Conservation (phyloP, 2,329 filamentous ascomycete genomes). For the Fusarium sp. region DNA sequence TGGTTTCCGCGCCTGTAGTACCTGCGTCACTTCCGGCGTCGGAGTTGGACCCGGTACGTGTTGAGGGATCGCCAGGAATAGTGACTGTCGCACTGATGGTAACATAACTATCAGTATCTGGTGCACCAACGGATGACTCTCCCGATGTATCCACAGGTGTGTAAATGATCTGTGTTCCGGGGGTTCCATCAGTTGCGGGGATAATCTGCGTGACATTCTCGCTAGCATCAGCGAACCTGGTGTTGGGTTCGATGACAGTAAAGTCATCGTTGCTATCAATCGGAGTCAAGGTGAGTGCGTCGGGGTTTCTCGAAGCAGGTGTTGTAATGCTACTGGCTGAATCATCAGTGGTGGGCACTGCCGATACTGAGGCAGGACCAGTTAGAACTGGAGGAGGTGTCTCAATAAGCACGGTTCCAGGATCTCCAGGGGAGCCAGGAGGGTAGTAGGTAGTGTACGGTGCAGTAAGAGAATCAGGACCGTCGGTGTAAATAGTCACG, state of each 20-base stretch:
- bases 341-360: slow-evolving; percentile 1
- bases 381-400: slow-evolving; percentile 1
- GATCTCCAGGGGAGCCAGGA: slow-evolving; percentile 13
- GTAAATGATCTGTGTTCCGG: slow-evolving; percentile 24
- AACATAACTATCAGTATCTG: slow-evolving; percentile 10
- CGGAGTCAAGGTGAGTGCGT: slow-evolving; percentile 20
- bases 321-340: background rate
- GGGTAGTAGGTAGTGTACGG: slow-evolving; percentile 21
- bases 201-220: slow-evolving; percentile 26
- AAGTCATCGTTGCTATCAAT: slow-evolving; percentile 22
- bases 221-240: slow-evolving; percentile 18
- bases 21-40: background rate
- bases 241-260: slow-evolving; percentile 25
- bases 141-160: slow-evolving; percentile 13
- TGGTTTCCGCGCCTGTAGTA: slow-evolving; percentile 24
- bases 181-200: slow-evolving; percentile 9
- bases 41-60: background rate
- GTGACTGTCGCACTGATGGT: slow-evolving; percentile 22
- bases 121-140: background rate
- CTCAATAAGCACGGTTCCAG: slow-evolving; percentile 23
- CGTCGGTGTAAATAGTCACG: slow-evolving; percentile 13
- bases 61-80: slow-evolving; percentile 28
- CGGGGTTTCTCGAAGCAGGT: slow-evolving; percentile 3
- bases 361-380: slow-evolving; percentile 4
- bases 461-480: slow-evolving; percentile 1